phyloP scores from a whole-genome alignment of 345 rosid species.

The Salix koriyanagi region DNA sequence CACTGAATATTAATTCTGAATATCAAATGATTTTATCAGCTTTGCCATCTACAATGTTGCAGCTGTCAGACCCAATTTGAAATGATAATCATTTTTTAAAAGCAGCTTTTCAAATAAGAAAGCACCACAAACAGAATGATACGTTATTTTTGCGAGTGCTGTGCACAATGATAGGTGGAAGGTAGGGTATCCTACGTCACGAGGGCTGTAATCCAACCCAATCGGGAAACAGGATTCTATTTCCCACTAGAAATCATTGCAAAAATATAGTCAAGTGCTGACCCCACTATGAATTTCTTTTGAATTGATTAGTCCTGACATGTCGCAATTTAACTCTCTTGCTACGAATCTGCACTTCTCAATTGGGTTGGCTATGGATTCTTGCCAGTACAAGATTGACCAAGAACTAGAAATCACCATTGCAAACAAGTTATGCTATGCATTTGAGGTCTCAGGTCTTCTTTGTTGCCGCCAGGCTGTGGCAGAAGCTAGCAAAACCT shows the following conservation, averaged over 20 bases:
- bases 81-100: no score
- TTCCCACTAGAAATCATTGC: no score
- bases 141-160: background rate
- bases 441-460: background rate
- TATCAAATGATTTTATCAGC: background rate
- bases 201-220: background rate
- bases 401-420: background rate
- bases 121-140: no score
- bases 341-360: background rate
- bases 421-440: background rate
- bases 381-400: background rate
- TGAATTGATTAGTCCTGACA: background rate
- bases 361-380: background rate
- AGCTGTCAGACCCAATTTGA: no score
- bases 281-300: background rate
- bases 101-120: no score
- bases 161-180: background rate
- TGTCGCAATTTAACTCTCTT: no score
- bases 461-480: background rate
- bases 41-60: background rate
- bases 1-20: no score
- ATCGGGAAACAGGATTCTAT: no score
- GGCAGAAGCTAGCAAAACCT: background rate
- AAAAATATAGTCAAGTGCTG: background rate
- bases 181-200: background rate